A percentile compares a stretch with the other conserved stretches of the same genome.
Evolutionary conservation across 768 basidiomycete species (phyloP).

Genomic region (Amanita molliuscula): DNA sequence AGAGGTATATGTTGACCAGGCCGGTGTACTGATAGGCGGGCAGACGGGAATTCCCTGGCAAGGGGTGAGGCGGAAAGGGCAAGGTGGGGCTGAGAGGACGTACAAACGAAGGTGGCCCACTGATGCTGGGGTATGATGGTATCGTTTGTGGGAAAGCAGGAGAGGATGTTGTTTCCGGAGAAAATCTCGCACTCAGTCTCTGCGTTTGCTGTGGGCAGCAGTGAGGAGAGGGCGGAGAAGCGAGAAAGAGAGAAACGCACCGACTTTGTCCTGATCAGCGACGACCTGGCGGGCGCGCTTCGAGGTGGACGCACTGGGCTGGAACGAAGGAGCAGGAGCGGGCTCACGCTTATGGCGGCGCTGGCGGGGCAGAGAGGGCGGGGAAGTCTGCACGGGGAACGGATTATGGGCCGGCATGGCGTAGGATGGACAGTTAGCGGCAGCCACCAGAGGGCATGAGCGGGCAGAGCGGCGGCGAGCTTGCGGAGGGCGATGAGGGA

Average conservation of each 20-base stretch:
- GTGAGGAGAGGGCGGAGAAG: slow-evolving; percentile 1
- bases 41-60: slow-evolving; percentile 65
- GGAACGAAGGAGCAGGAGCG: slow-evolving; percentile 9
- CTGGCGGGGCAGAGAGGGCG: slow-evolving; percentile 11
- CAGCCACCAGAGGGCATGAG: neutral
- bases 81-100: slow-evolving; percentile 20
- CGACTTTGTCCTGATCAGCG: slow-evolving; percentile 24
- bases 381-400: slow-evolving; percentile 35
- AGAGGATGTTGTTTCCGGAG: slow-evolving; percentile 63
- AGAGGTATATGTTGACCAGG: slow-evolving; percentile 67
- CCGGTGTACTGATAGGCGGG: slow-evolving; percentile 56
- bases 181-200: slow-evolving; percentile 36
- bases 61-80: slow-evolving; percentile 6
- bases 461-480: neutral
- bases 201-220: slow-evolving; percentile 27
- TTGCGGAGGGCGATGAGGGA: slow-evolving; percentile 1
- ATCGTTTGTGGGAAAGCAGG: slow-evolving; percentile 60
- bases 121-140: slow-evolving; percentile 60
- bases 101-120: slow-evolving; percentile 74
- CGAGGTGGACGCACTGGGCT: slow-evolving; percentile 15
- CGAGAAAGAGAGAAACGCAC: slow-evolving; percentile 12
- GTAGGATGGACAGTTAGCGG: neutral
- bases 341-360: slow-evolving; percentile 23
- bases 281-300: slow-evolving; percentile 27
- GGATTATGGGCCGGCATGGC: slow-evolving; percentile 15